Percentiles rank a stretch among this genome's conserved stretches.
These are phyloP conservation scores for Pyracantha coccinea DNA, from an alignment of 331 rosid species.

Conservation along the genomic window DNA sequence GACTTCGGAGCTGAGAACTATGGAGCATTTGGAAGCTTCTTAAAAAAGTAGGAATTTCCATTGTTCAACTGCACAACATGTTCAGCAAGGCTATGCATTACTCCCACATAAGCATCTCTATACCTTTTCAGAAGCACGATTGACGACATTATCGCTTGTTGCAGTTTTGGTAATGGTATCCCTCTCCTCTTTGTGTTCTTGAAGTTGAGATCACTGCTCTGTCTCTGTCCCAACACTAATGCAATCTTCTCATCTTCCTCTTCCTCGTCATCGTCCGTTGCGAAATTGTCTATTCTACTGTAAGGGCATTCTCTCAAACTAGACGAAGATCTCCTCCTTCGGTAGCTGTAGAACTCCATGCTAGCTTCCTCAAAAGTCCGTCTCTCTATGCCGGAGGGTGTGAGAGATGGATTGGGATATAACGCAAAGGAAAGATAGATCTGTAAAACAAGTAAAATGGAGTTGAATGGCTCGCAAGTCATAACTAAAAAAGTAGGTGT, in stretches of 20 bases:
- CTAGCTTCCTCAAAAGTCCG: background rate
- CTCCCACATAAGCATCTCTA: conserved; percentile 20
- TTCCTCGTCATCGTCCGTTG: background rate
- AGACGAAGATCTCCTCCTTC: background rate
- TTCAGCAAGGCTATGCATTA: conserved; percentile 24
- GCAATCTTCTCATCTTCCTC: conserved; percentile 3
- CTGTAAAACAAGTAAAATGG: background rate
- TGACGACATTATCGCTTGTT: background rate
- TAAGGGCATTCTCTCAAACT: background rate
- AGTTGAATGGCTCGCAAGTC: background rate
- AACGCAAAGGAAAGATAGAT: background rate
- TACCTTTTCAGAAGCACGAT: conserved; percentile 2
- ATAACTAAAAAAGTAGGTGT: conserved; percentile 1
- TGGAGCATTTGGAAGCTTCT: background rate
- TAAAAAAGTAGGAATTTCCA: conserved; percentile 9
- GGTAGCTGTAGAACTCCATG: background rate
- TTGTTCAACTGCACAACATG: conserved; percentile 22
- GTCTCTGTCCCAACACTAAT: background rate
- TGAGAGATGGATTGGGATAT: background rate
- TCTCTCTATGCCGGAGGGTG: background rate
- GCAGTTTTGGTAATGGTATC: background rate
- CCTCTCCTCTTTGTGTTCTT: background rate
- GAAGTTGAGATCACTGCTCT: background rate
- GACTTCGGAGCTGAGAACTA: background rate
- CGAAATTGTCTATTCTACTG: background rate